phyloP scores from a whole-genome alignment of 192 early-diverging fungal species.

The Chytriomyces confervae region DNA sequence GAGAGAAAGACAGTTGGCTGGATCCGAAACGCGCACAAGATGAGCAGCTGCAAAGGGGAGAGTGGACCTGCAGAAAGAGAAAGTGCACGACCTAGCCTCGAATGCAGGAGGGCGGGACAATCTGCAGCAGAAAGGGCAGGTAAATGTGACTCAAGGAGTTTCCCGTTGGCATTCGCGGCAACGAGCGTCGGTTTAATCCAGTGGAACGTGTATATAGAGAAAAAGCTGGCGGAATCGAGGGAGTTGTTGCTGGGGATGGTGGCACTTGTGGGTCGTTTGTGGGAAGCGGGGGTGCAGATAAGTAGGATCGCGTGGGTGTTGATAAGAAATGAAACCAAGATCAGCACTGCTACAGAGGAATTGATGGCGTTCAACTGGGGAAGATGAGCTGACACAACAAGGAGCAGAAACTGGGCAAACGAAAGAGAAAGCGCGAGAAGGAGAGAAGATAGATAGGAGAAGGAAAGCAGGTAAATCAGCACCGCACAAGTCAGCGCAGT shows the following conservation, averaged over 20 bases:
- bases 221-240: background rate
- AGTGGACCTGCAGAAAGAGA: slow-evolving; percentile 1
- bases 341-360: background rate
- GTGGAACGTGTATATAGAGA: slow-evolving; percentile 21
- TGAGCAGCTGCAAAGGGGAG: background rate
- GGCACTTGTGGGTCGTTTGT: background rate
- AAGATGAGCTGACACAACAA: background rate
- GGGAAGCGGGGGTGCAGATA: background rate
- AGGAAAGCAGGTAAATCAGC: no score
- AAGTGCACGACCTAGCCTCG: background rate
- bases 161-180: slow-evolving; percentile 6
- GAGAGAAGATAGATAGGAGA: no score
- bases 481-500: no score
- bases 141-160: background rate
- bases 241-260: background rate
- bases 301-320: background rate
- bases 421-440: background rate
- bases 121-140: slow-evolving; percentile 14
- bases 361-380: background rate
- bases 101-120: background rate
- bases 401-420: background rate
- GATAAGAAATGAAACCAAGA: background rate
- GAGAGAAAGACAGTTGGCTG: slow-evolving; percentile 11
- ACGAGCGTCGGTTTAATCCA: slow-evolving; percentile 26
- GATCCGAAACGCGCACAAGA: slow-evolving; percentile 4